Evolutionary conservation across 495 filamentous ascomycete genomes (phyloP), one percentile per base, ranked within the genome.

Genomic region (Lichina pygmaea): DNA sequence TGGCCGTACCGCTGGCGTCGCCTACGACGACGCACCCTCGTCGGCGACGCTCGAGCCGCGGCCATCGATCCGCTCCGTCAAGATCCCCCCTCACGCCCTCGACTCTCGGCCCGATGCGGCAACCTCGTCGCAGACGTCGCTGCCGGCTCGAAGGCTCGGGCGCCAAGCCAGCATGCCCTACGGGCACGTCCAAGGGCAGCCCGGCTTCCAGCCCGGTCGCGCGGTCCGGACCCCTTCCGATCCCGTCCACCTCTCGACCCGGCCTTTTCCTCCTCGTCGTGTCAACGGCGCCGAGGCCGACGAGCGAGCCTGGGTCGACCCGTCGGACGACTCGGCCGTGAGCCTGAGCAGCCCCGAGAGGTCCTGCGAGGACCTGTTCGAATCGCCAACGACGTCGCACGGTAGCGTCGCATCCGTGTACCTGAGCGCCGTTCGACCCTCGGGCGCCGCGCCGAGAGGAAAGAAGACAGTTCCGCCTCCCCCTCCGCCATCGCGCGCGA

Each of bases 401-500:
- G 72, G 68, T 33, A 75, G 73, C 54, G 55, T 67, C 41, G 62
- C 66, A 41, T 73, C 73, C 24, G 66, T 69, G 36, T 70, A 64
- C 47, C 65, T 70, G 46, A 67, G 68, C 52, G 58, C 64, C 48
- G 63, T 63, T 31, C 65, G 60, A 32, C 40, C 65, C 47, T 66
- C 66, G 49, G 47, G 45, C 33, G 48, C 52, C 42, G 45, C 50
- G 38, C 48, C 57, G 12, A 52, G 57, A 34, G 59, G 59, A 24
- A 79, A 80, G 62, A 84, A 82, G 58, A 72, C 69, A 8, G 77
- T 81, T 34, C 82, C 81, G 4, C 24, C 24, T 7, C 82, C 81
- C 34, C 82, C 81, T 17, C 82, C 82, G 10, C 82, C 82, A n/a
- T 77, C 74, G 48, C 64, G 80, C 50, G 61, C 72, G 10, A 86